phyloP scores from a whole-genome alignment of 2,329 filamentous ascomycete genomes.

The Aureobasidium vineae region DNA sequence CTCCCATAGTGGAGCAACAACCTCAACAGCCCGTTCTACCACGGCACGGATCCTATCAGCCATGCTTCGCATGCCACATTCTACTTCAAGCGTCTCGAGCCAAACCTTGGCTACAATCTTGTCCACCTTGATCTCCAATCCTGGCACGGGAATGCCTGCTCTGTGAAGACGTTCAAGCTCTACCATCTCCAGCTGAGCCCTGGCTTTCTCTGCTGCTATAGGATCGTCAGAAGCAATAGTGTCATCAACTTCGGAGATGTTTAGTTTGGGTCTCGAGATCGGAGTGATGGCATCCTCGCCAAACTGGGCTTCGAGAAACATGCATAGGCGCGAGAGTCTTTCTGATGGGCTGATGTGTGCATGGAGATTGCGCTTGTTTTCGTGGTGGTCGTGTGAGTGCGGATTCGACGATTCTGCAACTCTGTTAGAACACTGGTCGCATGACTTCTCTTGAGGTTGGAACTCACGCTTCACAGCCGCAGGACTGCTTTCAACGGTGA shows the following conservation, averaged over 20 bases:
- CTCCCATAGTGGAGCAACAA: conserved; percentile 29
- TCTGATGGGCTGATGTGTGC: conserved; percentile 69
- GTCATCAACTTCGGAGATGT: conserved; percentile 32
- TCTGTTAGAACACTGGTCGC: neutral
- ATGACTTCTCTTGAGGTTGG: no score
- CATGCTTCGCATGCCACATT: conserved; percentile 76
- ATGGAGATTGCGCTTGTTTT: conserved; percentile 66
- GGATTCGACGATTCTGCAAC: conserved; percentile 43
- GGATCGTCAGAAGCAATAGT: conserved; percentile 46
- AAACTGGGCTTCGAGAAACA: conserved; percentile 97
- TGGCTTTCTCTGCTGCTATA: conserved; percentile 53
- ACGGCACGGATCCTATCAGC: conserved; percentile 83
- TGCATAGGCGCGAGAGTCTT: conserved; percentile 78
- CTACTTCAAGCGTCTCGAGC: conserved; percentile 88
- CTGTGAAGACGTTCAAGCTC: conserved; percentile 78
- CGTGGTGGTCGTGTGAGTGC: conserved; percentile 49
- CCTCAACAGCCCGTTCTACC: conserved; percentile 81
- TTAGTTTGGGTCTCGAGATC: conserved; percentile 64
- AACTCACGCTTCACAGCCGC: conserved; percentile 84
- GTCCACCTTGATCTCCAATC: conserved; percentile 81
- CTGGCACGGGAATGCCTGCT: conserved; percentile 86
- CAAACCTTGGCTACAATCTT: conserved; percentile 85
- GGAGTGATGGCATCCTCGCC: conserved; percentile 78
- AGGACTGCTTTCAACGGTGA: conserved; percentile 89
- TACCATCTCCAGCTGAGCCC: conserved; percentile 46